Base-by-base conservation (phyloP, 331 rosid species). In the Malus hybrid region DNA sequence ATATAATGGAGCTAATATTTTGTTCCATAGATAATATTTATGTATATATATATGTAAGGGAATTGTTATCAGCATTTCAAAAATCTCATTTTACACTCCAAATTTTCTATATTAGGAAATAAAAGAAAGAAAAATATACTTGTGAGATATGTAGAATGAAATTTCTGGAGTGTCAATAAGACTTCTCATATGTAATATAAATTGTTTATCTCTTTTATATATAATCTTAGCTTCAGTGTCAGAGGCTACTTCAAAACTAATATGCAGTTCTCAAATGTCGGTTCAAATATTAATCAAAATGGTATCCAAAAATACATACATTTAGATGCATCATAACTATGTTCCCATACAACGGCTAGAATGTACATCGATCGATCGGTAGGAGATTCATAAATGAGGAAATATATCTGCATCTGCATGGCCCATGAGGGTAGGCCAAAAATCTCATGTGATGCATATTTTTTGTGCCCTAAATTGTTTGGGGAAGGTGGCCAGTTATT, bases 361-460 rank as follows among this genome's bases (percentile, higher is more conserved):
- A 14, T 12, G 15, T 57, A 57, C 28, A 56, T 56, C 57, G 29
- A 67, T 20, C 6, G 13, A 69, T 64, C 22, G 34, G 8, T 9
- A 60, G 7, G 36, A 61, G 7, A 27, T 27, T 73, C 44, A 61
- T 15, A 74, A 63, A 74, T 62, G 48, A 56, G 66, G 1, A 54
- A 31, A 31, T 16, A 11, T 14, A 13, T 48, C 55, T 14, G 54
- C 54, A 48, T 50, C 56, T 15, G 56, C 56, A 6, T 22, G 28
- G 64, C 46, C 50, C 71, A 64, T 52, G 79, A 55, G 48, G 80
- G 74, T 55, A 15, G 79, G 74, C 29, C 63, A 7, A 67, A 31
- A 56, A 31, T 19, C 34, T 12, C 62, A 39, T 67, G 48, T 34
- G 31, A n/a, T 31, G 71, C 71, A 67, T 2, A 39, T 36, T 33